Conservation (phyloP, 2,329 filamentous ascomycete species). For the Trematosphaeria pertusa region DNA sequence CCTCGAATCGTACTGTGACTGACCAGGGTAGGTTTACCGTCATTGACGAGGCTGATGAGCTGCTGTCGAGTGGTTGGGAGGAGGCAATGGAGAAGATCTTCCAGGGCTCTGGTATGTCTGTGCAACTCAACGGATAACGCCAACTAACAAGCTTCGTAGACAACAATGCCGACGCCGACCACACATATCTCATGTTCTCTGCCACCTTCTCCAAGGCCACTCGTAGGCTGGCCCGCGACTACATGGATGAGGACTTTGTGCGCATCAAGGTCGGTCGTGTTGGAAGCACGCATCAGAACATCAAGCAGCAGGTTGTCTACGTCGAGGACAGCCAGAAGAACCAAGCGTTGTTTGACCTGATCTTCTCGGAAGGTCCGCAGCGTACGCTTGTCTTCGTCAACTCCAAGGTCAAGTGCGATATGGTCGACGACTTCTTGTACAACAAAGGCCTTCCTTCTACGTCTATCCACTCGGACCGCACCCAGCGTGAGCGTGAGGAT, state of each 20-base stretch:
- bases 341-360: constrained; percentile 72
- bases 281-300: constrained; percentile 82
- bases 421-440: constrained; percentile 86
- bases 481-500: constrained; percentile 90
- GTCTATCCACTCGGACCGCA: constrained; percentile 87
- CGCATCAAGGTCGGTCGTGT: constrained; percentile 87
- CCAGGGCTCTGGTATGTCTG: constrained; percentile 74
- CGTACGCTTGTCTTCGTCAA: constrained; percentile 93
- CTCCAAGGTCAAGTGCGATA: constrained; percentile 76
- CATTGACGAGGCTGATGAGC: constrained; percentile 94
- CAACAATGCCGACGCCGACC: constrained; percentile 76
- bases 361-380: constrained; percentile 72
- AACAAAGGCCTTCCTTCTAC: constrained; percentile 81
- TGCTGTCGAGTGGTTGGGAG: constrained; percentile 82
- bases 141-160: constrained; percentile 53
- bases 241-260: constrained; percentile 76
- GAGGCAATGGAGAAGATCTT: constrained; percentile 78
- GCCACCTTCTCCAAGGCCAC: constrained; percentile 88
- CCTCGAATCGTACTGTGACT: background rate
- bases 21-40: constrained; percentile 63
- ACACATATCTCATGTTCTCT: constrained; percentile 83
- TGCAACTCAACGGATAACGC: background rate
- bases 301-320: constrained; percentile 76
- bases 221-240: constrained; percentile 77
- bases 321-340: constrained; percentile 73